Evolutionary conservation across 805 yeast genomes (phyloP), one percentile per base, ranked within the genome.

Genomic region (Myxozyma neglecta): DNA sequence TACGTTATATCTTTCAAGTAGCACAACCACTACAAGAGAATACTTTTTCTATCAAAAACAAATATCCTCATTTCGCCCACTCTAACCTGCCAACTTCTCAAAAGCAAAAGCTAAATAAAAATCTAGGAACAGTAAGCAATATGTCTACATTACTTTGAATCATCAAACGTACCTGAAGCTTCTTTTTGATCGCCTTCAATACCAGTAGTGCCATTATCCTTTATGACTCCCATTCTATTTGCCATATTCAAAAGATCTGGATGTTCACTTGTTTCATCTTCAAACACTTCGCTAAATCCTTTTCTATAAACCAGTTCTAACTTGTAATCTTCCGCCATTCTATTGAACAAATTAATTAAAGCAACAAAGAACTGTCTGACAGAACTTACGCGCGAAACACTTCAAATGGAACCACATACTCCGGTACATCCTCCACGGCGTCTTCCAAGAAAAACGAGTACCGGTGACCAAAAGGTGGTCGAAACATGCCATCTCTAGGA

Each of bases 371-470:
- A 34, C 29, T 24, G 29, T 24, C 29, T 18, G 43, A 37, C 24
- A 39, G 16, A 50, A 63, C 70, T 32, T 50, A 60, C 61, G 72
- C 83, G 73, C 96, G 81, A 60, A 94, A 83, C 0, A 86, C 83
- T 70, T 93, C 97, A 74, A 94, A 91, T 0, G 97, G 98, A 6
- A 94, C 97, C 6, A 94, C 96, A 70, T 88, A 94, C 71, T 94
- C 99, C 0, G 98, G 98, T 29, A 94, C 97, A 70, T 94, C 87
- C 64, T 90, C 97, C 53, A 94, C 93, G 0, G 99, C 99, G 76
- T 94, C 99, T 66, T 85, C 85, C 61, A 94, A 77, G 76, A 79
- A 89, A 72, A 89, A 94, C 57, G 83, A 84, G 74, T 94, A 94
- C 69, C 83, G 80, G 73, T 92, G 88, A 0, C 99, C 99, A 71